Evolutionary conservation across 2,329 filamentous ascomycete species (phyloP), one percentile per base, ranked within the genome.

Genomic region (Calycina marina): DNA sequence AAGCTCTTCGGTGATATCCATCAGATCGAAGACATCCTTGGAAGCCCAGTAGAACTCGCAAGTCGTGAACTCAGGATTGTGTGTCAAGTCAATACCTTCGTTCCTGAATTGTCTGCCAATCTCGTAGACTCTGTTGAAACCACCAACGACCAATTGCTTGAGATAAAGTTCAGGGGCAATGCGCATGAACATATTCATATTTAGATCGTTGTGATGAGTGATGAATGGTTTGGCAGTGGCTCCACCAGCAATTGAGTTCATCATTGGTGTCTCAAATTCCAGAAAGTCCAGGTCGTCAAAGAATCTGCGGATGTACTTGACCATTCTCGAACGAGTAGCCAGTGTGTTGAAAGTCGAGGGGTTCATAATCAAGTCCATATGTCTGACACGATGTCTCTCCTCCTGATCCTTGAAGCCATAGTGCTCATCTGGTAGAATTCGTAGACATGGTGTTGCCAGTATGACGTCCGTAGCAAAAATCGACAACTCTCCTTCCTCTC

Each of bases 1-100:
- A 17, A 98, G 77, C 53, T 94, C 86, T 58, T 98, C 90, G 2
- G 90, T 96, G 51, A 84, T 69, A 38, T 80, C 63, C 78, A 93
- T 84, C 38, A 94, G 65, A 53, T 96, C 90, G 57, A 92, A 81
- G 46, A 93, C 73, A 57, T 93, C 85, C 35, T 79, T 80, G 45
- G 85, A 96, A 3, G 90, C 88, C 71, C 81, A 77, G 61, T 98
- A 98, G 62, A 96, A 96, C 58, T 98, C 90, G 56, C 84, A 83
- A 15, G 84, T 93, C 26, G 90, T 98, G 64, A 98, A 98, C 56
- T 98, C 90, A 24, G 82, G 90, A 65, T 96, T 98, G 67, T 98
- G 90, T 5, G 90, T 98, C 31, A 90, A 64, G 55, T 93, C 84
- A 42, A 84, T 78, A 38, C 80, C 77, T 58, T 93, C 86, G 52